Conservation (phyloP, 345 rosid genomes). For the Populus deltoides region DNA sequence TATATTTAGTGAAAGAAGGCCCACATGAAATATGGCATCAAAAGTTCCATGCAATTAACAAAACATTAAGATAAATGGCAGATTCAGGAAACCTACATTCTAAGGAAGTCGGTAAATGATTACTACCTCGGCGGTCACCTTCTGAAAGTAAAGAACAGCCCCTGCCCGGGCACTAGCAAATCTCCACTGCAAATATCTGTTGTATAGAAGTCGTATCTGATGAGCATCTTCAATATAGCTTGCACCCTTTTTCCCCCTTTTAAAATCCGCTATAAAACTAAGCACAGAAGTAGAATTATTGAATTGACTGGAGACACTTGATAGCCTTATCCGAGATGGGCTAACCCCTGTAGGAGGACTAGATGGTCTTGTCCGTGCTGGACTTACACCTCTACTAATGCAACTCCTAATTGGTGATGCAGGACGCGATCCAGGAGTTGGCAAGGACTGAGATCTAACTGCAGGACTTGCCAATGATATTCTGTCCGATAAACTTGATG, state of each 20-base stretch:
- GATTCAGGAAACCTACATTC: neutral
- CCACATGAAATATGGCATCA: neutral
- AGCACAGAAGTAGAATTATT: slow-evolving; percentile 69
- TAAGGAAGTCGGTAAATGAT: neutral
- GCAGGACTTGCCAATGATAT: slow-evolving; percentile 35
- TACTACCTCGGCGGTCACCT: slow-evolving; percentile 73
- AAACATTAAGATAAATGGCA: neutral
- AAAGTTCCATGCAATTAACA: neutral
- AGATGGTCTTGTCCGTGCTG: slow-evolving; percentile 57
- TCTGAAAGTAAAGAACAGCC: slow-evolving; percentile 62
- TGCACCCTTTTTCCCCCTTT: slow-evolving; percentile 65
- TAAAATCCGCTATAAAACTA: slow-evolving; percentile 80
- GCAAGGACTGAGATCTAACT: slow-evolving; percentile 53
- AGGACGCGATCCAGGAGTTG: slow-evolving; percentile 50
- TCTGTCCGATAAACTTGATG: slow-evolving; percentile 52
- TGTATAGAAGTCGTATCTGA: slow-evolving; percentile 76
- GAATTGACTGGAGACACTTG: slow-evolving; percentile 49
- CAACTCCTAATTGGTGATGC: slow-evolving; percentile 68
- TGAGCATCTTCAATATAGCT: slow-evolving; percentile 84
- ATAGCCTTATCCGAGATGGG: slow-evolving; percentile 72
- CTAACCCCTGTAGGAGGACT: slow-evolving; percentile 75
- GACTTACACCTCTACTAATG: slow-evolving; percentile 51
- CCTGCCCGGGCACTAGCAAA: slow-evolving; percentile 76
- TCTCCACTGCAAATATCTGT: slow-evolving; percentile 88
- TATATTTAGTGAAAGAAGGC: neutral